Evolutionary conservation across 345 rosid species (phyloP), one percentile per base, ranked within the genome.

Genomic region (Turritis glabra): DNA sequence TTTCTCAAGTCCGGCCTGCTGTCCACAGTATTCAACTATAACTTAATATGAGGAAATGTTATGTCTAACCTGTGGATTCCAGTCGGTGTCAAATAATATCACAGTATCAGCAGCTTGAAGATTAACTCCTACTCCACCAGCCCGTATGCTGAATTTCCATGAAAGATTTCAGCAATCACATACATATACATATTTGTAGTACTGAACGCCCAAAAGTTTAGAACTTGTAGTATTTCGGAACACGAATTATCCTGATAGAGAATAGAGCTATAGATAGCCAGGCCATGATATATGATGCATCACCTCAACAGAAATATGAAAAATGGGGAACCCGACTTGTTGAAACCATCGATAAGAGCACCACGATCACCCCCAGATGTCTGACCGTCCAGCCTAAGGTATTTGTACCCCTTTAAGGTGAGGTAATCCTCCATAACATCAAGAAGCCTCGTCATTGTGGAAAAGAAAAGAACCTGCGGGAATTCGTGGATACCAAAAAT

Each of bases 61-160:
- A 38, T 56, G 38, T n/a, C 22, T 46, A 40, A 84, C 96, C 95
- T 92, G 98, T 63, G 98, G 98, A 79, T 92, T 92, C 98, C 98
- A 92, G 77, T 92, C 98, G 23, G 96, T 90, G 78, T 92, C 96
- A 17, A 92, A 92, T 78, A 92, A 75, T 71, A 92, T 90, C 41
- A 92, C 98, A 23, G 96, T 92, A 82, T 92, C 96, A 59, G 98
- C 98, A 66, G 96, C 92, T 75, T 90, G 96, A 79, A 92, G 94
- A 84, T 92, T 92, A 46, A 92, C 92, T 61, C 98, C 98, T 66
- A 90, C 94, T 40, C 96, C 98, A 69, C 98, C 98, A 76, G 98
- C 98, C 35, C 98, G 96, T 78, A 90, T 92, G 83, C 96, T 90
- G 68, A 76, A 62, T 19, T 46, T 43, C 48, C 48, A 32, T 35